phyloP scores from a whole-genome alignment of 1,284 basidiomycete species.

The Microbotryum saponariae region DNA sequence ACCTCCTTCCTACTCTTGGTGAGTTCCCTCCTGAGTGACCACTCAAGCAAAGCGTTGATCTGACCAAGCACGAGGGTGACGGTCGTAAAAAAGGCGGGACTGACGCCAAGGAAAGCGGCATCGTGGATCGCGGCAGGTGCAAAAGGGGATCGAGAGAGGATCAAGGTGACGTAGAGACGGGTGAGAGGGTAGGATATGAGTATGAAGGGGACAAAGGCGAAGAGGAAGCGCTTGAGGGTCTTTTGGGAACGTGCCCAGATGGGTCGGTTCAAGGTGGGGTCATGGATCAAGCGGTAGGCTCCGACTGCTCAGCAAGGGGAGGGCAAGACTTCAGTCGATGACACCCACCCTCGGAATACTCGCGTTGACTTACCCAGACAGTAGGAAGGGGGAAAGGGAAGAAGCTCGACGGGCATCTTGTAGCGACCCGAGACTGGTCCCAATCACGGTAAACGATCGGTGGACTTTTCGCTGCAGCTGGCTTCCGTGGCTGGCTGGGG shows the following conservation, averaged over 20 bases:
- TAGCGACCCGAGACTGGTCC: too few species aligned
- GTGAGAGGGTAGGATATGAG: conserved; percentile 27
- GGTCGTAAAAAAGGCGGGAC: conserved; percentile 24
- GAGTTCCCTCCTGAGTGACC: conserved; percentile 26
- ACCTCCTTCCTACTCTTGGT: conserved; percentile 29
- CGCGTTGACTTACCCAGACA: conserved; percentile 18
- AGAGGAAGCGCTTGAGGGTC: conserved; percentile 12
- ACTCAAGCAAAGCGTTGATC: conserved; percentile 28
- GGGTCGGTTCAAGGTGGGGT: conserved; percentile 26
- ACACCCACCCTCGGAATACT: background rate
- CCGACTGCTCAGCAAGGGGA: conserved; percentile 19
- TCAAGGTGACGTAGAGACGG: conserved; percentile 27
- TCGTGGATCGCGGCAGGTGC: conserved; percentile 26
- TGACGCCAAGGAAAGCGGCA: conserved; percentile 24
- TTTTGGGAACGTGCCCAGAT: conserved; percentile 30
- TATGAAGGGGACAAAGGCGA: conserved; percentile 13
- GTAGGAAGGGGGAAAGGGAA: conserved; percentile 29
- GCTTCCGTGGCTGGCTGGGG: too few species aligned
- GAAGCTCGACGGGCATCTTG: conserved; percentile 32
- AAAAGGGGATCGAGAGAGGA: conserved; percentile 33
- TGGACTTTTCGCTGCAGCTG: too few species aligned
- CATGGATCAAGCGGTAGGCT: conserved; percentile 32
- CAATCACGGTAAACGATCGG: too few species aligned
- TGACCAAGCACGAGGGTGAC: conserved; percentile 26
- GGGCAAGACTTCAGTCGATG: too few species aligned